Conservation (phyloP, 1,139 yeast genomes). For the Magnusiomyces fungicola region DNA sequence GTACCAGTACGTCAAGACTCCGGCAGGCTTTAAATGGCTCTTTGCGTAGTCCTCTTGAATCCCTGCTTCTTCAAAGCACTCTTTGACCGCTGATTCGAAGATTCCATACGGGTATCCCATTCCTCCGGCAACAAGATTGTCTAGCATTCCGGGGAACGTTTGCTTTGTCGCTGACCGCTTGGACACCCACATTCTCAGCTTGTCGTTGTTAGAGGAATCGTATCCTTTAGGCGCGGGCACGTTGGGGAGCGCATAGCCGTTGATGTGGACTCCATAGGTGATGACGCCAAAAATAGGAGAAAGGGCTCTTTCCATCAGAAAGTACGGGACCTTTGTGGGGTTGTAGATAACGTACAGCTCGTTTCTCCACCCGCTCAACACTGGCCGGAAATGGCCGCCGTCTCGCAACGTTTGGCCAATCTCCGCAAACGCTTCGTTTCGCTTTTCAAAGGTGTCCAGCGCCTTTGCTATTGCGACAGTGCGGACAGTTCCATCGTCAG, state of each 20-base stretch:
- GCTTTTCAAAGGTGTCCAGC: constrained; percentile 41
- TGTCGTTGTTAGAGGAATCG: too few species aligned
- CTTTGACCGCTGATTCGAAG: constrained; percentile 73
- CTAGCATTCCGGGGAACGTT: constrained; percentile 86
- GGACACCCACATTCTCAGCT: constrained; percentile 96
- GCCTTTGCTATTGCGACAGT: too few species aligned
- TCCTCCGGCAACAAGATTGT: constrained; percentile 95
- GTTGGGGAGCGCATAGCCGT: constrained; percentile 53
- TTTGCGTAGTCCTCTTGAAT: constrained; percentile 46
- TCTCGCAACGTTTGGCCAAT: constrained; percentile 43
- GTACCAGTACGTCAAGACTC: constrained; percentile 64
- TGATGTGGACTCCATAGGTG: constrained; percentile 84
- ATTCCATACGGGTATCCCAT: constrained; percentile 74
- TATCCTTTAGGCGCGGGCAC: not conserved
- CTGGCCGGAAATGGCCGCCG: constrained; percentile 33
- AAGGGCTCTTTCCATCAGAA: constrained; percentile 70
- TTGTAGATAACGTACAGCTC: constrained; percentile 71
- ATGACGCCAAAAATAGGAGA: constrained; percentile 76
- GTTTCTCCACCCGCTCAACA: constrained; percentile 74
- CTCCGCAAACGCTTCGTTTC: constrained; percentile 41
- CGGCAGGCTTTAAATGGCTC: constrained; percentile 43
- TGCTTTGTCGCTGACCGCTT: constrained; percentile 67
- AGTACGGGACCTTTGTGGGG: constrained; percentile 48
- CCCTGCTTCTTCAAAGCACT: constrained; percentile 88
- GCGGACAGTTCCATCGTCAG: too few species aligned